Conservation (phyloP, 495 filamentous ascomycete genomes). For the Margaritispora aquatica region DNA sequence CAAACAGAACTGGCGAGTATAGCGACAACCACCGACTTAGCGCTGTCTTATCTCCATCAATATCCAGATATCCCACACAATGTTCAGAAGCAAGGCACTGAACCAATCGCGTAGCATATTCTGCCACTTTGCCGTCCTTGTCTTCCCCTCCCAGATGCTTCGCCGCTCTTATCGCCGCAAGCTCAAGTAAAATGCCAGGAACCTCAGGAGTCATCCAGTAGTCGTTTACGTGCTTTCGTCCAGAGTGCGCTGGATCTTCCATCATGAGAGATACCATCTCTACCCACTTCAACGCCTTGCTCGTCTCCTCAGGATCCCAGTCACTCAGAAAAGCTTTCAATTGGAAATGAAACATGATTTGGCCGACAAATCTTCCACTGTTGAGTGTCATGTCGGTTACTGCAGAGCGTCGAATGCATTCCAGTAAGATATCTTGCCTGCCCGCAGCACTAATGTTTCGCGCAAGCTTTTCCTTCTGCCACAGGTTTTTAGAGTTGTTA, state of each 20-base stretch:
- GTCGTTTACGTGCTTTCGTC: constrained; percentile 18
- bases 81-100: neutral
- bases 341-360: constrained; percentile 48
- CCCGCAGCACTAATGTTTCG: constrained; percentile 33
- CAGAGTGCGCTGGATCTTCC: constrained; percentile 39
- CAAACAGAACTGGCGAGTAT: constrained; percentile 31
- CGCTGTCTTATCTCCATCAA: neutral
- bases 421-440: constrained; percentile 42
- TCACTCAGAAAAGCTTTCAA: constrained; percentile 34
- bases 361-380: constrained; percentile 30
- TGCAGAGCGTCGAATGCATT: constrained; percentile 39
- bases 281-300: constrained; percentile 26
- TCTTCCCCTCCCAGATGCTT: constrained; percentile 28
- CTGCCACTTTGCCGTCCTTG: constrained; percentile 27
- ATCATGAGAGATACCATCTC: constrained; percentile 45
- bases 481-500: neutral
- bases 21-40: constrained; percentile 19
- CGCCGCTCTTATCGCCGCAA: constrained; percentile 35
- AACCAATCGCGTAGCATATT: constrained; percentile 33
- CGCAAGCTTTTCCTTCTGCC: constrained; percentile 4
- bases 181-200: constrained; percentile 38
- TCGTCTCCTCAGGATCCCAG: constrained; percentile 27
- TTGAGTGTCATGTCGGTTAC: constrained; percentile 47
- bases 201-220: constrained; percentile 35
- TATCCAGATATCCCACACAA: neutral